Evolutionary conservation across 2,329 filamentous ascomycete species (phyloP).

Genomic region (Alternaria postmessia): DNA sequence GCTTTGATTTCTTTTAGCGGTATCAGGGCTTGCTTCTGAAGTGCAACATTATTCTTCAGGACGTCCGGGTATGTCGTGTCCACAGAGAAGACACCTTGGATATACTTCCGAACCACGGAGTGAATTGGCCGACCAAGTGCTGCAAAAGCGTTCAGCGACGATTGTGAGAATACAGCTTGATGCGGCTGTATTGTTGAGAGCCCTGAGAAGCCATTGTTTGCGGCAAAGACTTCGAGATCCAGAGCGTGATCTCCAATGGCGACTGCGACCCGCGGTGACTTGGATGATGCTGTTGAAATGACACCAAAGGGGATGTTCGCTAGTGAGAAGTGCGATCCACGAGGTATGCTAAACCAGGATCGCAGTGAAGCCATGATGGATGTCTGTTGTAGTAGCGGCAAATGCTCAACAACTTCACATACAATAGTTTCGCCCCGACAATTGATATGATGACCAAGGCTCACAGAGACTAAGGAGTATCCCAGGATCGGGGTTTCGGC

Average conservation of each 20-base stretch:
- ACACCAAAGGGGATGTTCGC: constrained; percentile 86
- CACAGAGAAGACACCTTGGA: constrained; percentile 71
- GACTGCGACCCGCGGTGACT: constrained; percentile 69
- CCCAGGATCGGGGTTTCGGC: constrained; percentile 19
- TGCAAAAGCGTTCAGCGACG: constrained; percentile 77
- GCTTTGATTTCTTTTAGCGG: constrained; percentile 67
- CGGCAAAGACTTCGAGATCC: constrained; percentile 70
- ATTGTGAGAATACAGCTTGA: constrained; percentile 67
- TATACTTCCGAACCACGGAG: constrained; percentile 70
- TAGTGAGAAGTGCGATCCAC: constrained; percentile 73
- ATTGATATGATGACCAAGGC: background rate
- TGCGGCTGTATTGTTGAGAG: constrained; percentile 66
- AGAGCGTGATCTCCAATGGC: constrained; percentile 77
- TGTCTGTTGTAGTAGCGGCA: background rate
- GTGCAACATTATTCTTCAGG: constrained; percentile 67
- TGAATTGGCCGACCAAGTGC: constrained; percentile 73
- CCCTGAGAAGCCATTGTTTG: constrained; percentile 66
- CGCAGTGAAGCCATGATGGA: constrained; percentile 44
- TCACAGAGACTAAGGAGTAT: background rate
- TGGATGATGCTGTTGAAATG: constrained; percentile 69
- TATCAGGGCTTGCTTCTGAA: constrained; percentile 67
- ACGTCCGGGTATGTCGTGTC: constrained; percentile 67
- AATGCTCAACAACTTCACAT: background rate
- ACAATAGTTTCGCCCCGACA: background rate
- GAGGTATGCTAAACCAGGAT: constrained; percentile 69